Evolutionary conservation across 106 monocot genomes (phyloP), one percentile per base, ranked within the genome.

Genomic region (Dendrobium chrysotoxum): DNA sequence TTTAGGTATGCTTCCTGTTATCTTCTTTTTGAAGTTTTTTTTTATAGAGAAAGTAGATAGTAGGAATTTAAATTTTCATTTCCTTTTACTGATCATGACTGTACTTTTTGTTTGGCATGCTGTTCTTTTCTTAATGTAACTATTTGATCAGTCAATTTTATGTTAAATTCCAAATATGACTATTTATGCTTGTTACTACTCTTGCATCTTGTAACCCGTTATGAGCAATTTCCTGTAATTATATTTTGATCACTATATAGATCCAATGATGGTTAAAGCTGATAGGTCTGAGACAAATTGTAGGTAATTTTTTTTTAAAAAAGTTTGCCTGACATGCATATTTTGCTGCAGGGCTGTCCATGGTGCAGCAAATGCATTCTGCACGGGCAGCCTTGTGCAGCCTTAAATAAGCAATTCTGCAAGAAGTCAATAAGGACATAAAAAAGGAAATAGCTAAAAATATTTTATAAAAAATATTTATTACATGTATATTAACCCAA

Each of bases 1-100:
- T 53, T 47, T 84, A 75, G 75, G 83, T 84, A 88, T 46, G 40
- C 2, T 5, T 79, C 41, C 35, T 66, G 21, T 28, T 76, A 58
- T 26, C 15, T 65, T 39, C 17, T 38, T 21, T 40, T 47, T 50
- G 13, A 50, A 50, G 50, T 15, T 50, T 13, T 50, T 50, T 12
- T 70, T 70, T 35, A 70, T 70, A 35, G 70, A 70, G 23, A 65
- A 64, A 65, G 5, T 15, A 65, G 28, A 16, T 70, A 35, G 31
- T 31, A 6, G 35, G 9, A 70, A 31, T 70, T 70, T 70, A 70
- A 65, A 31, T 13, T 15, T 35, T 35, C 25, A 20, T 65, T 71
- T 50, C 25, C 71, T 28, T 18, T 80, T 46, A 45, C 7, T 8
- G 23, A n/a, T 46, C 10, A 39, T 42, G 8, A 26, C 31, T 17